These are phyloP conservation scores for Fagus sylvatica DNA, from an alignment of 306 rosid genomes.

Conservation along the genomic window DNA sequence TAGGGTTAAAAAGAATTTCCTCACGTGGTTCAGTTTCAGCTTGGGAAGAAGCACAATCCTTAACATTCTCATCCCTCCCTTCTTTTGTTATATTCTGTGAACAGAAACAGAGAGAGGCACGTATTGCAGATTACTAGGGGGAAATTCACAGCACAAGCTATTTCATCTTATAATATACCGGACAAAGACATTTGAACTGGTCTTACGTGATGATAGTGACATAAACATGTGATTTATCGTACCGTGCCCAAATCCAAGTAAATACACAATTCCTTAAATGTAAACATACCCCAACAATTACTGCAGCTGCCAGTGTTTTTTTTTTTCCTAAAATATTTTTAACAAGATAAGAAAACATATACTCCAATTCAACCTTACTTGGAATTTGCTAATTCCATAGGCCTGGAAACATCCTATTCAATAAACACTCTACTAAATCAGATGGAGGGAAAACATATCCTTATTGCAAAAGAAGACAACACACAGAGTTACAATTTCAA, in stretches of 20 bases:
- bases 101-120: slow-evolving; percentile 18
- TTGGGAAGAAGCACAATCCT: slow-evolving; percentile 41
- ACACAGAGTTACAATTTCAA: background rate
- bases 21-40: slow-evolving; percentile 40
- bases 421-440: background rate
- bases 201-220: too few relatives aligned
- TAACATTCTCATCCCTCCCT: slow-evolving; percentile 46
- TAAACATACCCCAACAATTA: background rate
- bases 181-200: too few relatives aligned
- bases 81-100: slow-evolving; percentile 53
- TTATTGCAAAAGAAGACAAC: too few relatives aligned
- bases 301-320: background rate
- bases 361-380: background rate
- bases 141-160: background rate
- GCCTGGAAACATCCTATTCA: background rate
- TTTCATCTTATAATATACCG: background rate
- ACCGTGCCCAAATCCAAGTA: background rate
- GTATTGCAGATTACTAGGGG: slow-evolving; percentile 13
- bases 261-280: background rate
- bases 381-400: background rate
- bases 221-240: background rate
- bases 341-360: background rate
- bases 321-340: background rate
- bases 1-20: slow-evolving; percentile 83
- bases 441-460: too few relatives aligned